Base-by-base conservation (phyloP, 2,329 filamentous ascomycete species). In the Beauveria varroae region DNA sequence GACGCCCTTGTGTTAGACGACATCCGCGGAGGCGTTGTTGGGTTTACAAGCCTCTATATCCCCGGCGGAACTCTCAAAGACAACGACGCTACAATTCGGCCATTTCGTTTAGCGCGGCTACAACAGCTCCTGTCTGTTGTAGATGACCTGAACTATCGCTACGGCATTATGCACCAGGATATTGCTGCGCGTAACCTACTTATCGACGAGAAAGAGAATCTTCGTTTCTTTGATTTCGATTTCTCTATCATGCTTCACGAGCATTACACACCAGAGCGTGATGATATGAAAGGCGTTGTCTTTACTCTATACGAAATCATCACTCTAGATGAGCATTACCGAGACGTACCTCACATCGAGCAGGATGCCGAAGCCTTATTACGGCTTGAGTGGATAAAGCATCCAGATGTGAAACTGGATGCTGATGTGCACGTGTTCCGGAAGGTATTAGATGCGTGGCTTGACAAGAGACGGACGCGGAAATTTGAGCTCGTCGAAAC, bases 141-240 rank as follows among this genome's bases (percentile, higher is more conserved):
- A 10, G 72, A 75, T 57, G 68, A 72, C 47, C 64, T 78, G 37
- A 77, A 78, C 49, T 67, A 78, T 14, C 54, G 66, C 22, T 63
- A 71, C 28, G 72, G 73, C 26, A 74, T 78, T 49, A 62, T 68
- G 22, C 76, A 78, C 62, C 70, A 76, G 62, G 74, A 77, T 41
- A 69, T 78, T 46, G 70, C 71, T 14, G 67, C 73, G 20, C 69
- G 72, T 43, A 78, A 79, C 54, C 68, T 78, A 7, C 49, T 76
- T 0, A 57, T 78, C 51, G 63, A 77, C 54, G 65, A 68, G 1
- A 37, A 55, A 10, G 69, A 76, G 55, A 65, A 66, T 12, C 57
- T 78, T 14, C 63, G 71, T 60, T 58, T 77, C 8, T 74, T 76
- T 58, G 74, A 77, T 65, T 76, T 77, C 37, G 70, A 74, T 62